Conservation (phyloP, 768 basidiomycete species). For the Sporobolomyces pararoseus region DNA sequence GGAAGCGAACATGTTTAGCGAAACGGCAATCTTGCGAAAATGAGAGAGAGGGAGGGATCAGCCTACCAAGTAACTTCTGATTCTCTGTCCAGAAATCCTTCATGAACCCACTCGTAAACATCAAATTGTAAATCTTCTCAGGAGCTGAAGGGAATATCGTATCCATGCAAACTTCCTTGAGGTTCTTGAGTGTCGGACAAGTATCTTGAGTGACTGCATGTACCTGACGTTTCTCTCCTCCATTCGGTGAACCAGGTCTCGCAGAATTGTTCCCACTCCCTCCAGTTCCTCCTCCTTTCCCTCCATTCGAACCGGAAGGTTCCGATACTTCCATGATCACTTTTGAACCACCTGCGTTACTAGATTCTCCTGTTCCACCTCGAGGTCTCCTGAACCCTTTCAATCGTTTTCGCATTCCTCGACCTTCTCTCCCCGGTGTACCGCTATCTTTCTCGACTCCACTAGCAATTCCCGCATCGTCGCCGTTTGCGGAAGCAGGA, state of each 20-base stretch:
- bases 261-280: slow-evolving; percentile 17
- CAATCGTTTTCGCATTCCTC: slow-evolving; percentile 14
- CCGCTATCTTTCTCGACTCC: slow-evolving; percentile 21
- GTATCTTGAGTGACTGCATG: slow-evolving; percentile 37
- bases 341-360: slow-evolving; percentile 11
- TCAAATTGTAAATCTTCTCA: slow-evolving; percentile 89
- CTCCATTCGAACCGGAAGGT: background rate
- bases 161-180: slow-evolving; percentile 58
- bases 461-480: slow-evolving; percentile 9
- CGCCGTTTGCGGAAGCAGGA: background rate
- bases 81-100: slow-evolving; percentile 88
- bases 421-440: slow-evolving; percentile 3
- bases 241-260: slow-evolving; percentile 9
- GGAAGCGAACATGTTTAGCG: background rate
- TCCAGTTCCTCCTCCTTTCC: background rate
- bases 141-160: slow-evolving; percentile 80
- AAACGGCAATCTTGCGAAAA: background rate
- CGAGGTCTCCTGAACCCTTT: slow-evolving; percentile 25
- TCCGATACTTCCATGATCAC: background rate
- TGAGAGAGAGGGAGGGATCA: background rate
- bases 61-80: slow-evolving; percentile 80
- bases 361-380: slow-evolving; percentile 31
- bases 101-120: slow-evolving; percentile 73
- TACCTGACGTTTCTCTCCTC: background rate
- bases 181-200: slow-evolving; percentile 34